Evolutionary conservation across 495 filamentous ascomycete species (phyloP), one percentile per base, ranked within the genome.

Genomic region (Aspergillus steynii): DNA sequence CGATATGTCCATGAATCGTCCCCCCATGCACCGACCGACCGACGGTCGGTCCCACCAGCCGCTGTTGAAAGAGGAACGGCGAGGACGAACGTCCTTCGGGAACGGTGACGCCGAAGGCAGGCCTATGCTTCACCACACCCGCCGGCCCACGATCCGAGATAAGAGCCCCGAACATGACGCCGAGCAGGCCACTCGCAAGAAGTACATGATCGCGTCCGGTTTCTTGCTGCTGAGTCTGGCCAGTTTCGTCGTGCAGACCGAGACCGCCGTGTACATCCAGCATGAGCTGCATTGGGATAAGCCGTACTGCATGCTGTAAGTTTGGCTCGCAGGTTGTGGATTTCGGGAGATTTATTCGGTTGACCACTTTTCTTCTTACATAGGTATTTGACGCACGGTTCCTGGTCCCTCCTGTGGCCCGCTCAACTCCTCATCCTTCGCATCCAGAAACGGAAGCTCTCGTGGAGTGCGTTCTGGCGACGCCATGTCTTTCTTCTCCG

Each of bases 221-320:
- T 97, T 96, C 74, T 77, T 99, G 56, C 66, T 89, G 4, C 63
- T 96, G 60, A 93, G 88, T 66, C 77, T 99, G 66, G 76, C 93
- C 25, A 86, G 88, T 68, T 99, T 99, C 74, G 80, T 83, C 32
- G 77, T 97, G 5, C 95, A 99, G 81, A 97, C 95, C 5, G 93
- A 97, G 79, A 92, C 96, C 14, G 93, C 95, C 3, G 87, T 93
- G 7, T 93, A 97, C 71, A 92, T 99, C 47, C 92, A 97, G 72
- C 85, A 91, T 74, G 87, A 93, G 47, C 71, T 97, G 60, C 82
- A 85, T 34, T 99, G 95, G 95, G 86, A 94, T 71, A 98, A 99
- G 77, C 88, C 94, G 28, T 99, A 97, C 79, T 93, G 89, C 80
- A 99, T 99, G 95, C 82, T 99, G 83, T 99, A 79, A 81, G 85